These are phyloP conservation scores for Mucor velutinosus DNA, from an alignment of 371 early-diverging fungal genomes.

Conservation along the genomic window DNA sequence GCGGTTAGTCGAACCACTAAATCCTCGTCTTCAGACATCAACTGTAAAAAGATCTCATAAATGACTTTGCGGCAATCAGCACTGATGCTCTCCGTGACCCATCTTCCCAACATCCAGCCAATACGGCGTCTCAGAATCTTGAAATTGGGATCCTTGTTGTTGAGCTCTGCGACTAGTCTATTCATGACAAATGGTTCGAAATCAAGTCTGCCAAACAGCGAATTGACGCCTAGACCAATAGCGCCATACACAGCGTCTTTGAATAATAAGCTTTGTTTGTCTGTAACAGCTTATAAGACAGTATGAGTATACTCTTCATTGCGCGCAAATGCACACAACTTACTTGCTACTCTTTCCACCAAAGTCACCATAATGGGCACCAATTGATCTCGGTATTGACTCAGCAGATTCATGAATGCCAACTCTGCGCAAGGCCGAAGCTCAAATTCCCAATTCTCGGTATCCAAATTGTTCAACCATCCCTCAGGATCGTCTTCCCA, in stretches of 20 bases:
- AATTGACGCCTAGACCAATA: conserved; percentile 80
- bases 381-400: conserved; percentile 62
- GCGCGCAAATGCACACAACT: conserved; percentile 4
- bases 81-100: conserved; percentile 81
- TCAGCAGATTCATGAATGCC: conserved; percentile 77
- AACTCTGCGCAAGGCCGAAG: conserved; percentile 85
- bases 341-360: conserved; percentile 65
- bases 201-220: conserved; percentile 81
- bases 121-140: conserved; percentile 75
- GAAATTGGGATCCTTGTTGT: conserved; percentile 50
- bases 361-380: conserved; percentile 68
- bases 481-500: conserved; percentile 92
- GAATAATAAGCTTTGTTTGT: conserved; percentile 60
- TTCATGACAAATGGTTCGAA: conserved; percentile 79
- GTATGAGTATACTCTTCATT: background rate
- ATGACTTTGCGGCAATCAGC: conserved; percentile 65
- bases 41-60: conserved; percentile 69
- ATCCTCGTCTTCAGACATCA: conserved; percentile 71
- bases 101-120: conserved; percentile 84
- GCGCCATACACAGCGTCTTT: conserved; percentile 87
- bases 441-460: conserved; percentile 88
- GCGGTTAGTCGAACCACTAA: conserved; percentile 86
- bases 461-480: conserved; percentile 79
- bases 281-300: conserved; percentile 35
- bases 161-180: conserved; percentile 57